A percentile compares a stretch with the other conserved stretches of the same genome.
phyloP scores from a whole-genome alignment of 257 asterid genomes.

The Capsicum baccatum region DNA sequence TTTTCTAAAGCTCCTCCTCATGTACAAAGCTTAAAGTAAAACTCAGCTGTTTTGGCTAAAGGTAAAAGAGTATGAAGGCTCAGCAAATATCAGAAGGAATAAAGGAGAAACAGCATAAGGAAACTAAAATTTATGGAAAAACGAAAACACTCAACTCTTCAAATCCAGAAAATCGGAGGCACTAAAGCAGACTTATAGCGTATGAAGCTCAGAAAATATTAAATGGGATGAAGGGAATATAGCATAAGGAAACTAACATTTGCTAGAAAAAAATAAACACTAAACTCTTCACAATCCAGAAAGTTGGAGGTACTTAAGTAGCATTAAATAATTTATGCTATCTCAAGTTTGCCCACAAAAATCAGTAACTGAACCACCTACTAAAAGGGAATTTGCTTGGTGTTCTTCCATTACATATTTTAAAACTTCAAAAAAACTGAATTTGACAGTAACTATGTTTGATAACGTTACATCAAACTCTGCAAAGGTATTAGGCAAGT shows the following conservation, averaged over 20 bases:
- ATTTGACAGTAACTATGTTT: not conserved
- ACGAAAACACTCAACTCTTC: not conserved
- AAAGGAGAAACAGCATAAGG: not conserved
- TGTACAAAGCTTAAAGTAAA: constrained; percentile 6
- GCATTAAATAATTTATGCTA: not conserved
- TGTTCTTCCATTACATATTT: not conserved
- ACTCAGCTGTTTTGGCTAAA: not conserved
- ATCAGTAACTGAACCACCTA: constrained; percentile 14
- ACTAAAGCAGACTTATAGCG: not conserved
- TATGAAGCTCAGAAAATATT: constrained; percentile 2
- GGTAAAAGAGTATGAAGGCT: not conserved
- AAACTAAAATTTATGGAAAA: not conserved
- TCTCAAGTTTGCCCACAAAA: constrained; percentile 20
- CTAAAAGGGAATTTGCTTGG: constrained; percentile 14
- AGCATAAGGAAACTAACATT: constrained; percentile 10
- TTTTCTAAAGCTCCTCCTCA: not conserved
- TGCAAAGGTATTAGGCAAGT: constrained; percentile 1
- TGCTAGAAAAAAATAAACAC: not conserved
- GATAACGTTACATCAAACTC: not conserved
- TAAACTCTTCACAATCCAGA: not conserved
- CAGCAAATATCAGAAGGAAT: not conserved
- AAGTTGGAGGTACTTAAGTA: not conserved
- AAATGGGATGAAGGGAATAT: not conserved
- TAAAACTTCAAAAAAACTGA: not conserved
- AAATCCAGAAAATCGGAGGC: not conserved